Evolutionary conservation across 495 filamentous ascomycete genomes (phyloP), one percentile per base, ranked within the genome.

Genomic region (Tetracladium setigerum): DNA sequence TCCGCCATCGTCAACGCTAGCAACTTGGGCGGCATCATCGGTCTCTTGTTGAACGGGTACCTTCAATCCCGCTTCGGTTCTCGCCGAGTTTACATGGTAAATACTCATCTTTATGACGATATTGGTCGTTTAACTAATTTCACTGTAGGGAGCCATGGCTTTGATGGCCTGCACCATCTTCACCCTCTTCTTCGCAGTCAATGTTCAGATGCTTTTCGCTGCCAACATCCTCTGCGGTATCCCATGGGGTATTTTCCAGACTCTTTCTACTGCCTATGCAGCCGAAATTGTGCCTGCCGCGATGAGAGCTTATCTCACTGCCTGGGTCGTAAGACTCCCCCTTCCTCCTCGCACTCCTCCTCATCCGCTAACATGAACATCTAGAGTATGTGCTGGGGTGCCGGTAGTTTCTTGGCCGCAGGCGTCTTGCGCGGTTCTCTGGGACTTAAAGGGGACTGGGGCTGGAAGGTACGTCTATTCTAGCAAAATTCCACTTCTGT

Each of bases 221-320:
- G 83, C 74, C 19, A 82, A 82, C 58, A 72, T 86, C 31, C 69
- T 89, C 41, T 78, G 78, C 46, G 84, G 84, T 47, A 76, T 89
- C 49, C 80, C 84, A 1, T 87, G 83, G 83, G 84, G 84, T 48
- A 63, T 75, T 42, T 81, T 74, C 61, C 68, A 45, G 41, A 36
- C 46, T 45, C 13, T 15, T 11, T 1, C 68, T 0, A 65, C 70
- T 0, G 61, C 74, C 1, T 79, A 79, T 48, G 67, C 66, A 1
- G 22, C 30, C 8, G 50, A 53, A 32, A 40, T 53, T 7, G 32
- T 32, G 6, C 50, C 50, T 12, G 39, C 45, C 0, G 32, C 39
- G 2, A 30, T 53, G 16, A 30, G 50, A 22, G 17, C 30, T 9
- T 50, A 50, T 15, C n/a, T 50, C 15, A 50, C 47, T 3, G 41